A percentile compares a stretch with the other conserved stretches of the same genome.
These are phyloP conservation scores for Asterophora lycoperdoides DNA, from an alignment of 768 basidiomycete genomes.

Conservation along the genomic window DNA sequence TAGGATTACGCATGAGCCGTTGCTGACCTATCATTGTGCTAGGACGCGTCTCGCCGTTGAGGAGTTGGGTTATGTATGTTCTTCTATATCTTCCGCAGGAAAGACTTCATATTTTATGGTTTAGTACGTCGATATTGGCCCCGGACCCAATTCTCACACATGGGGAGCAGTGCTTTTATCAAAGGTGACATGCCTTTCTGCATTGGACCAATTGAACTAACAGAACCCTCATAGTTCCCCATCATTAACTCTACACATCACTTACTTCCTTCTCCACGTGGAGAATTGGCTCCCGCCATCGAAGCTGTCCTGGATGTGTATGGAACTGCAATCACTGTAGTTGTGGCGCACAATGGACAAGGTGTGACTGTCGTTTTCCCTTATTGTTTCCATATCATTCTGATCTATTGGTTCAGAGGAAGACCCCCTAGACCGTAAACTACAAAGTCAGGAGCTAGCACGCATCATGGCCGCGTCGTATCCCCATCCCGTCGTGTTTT, in stretches of 20 bases:
- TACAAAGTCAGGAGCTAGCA: constrained; percentile 79
- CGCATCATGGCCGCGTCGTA: constrained; percentile 69
- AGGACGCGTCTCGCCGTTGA: constrained; percentile 76
- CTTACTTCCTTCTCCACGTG: constrained; percentile 78
- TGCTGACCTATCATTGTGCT: background rate
- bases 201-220: no score
- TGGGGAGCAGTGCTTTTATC: constrained; percentile 85
- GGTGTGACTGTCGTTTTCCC: constrained; percentile 34
- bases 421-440: constrained; percentile 80
- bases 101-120: background rate
- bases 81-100: background rate
- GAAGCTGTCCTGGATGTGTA: constrained; percentile 79
- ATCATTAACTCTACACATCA: constrained; percentile 86
- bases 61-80: constrained; percentile 77
- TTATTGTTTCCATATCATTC: background rate
- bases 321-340: constrained; percentile 72
- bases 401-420: constrained; percentile 52
- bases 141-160: constrained; percentile 83
- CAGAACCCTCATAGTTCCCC: constrained; percentile 54
- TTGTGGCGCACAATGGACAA: constrained; percentile 93
- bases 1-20: no score
- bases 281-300: constrained; percentile 87
- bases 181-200: constrained; percentile 42
- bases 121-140: constrained; percentile 85
- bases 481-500: constrained; percentile 71